Evolutionary conservation across 176 grass and related monocot genomes (phyloP), one percentile per base, ranked within the genome.

Genomic region (Bothriochloa decipiens): DNA sequence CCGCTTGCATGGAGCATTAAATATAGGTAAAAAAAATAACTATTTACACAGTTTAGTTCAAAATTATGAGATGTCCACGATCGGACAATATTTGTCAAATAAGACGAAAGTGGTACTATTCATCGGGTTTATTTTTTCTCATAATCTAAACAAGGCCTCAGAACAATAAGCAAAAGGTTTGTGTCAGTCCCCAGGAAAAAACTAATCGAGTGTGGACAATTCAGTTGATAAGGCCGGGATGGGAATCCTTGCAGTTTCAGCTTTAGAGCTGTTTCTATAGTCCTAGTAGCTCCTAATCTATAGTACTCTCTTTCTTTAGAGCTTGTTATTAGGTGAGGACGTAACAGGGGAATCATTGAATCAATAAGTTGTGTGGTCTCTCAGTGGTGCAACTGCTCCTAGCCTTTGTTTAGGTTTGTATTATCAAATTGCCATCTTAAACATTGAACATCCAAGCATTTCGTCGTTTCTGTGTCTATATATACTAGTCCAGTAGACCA

Each of bases 231-330:
- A 57, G 25, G 11, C 4, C 22, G 68, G 42, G 57, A 72, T 67
- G 68, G 42, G 57, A 78, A 74, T 74, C 39, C 43, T 66, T 81
- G n/a, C 7, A 28, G 39, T 53, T 47, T 49, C 47, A 49, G 47
- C 47, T 49, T 49, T 49, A 14, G 47, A 49, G 47, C 47, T 49
- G 47, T 49, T 49, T 49, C 0, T 49, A 49, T 49, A 49, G 47
- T 49, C 15, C 13, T 49, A 16, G 13, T 49, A 16, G 47, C 47
- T 49, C 16, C 47, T 49, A 49, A 49, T 49, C 47, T 49, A 46
- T 46, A 47, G 11, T 45, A 32, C 43, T 14, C 46, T 14, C 45
- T 47, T 15, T 47, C 45, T 47, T 14, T 47, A 47, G 45, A 47
- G 45, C 2, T 47, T 45, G 3, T 49, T 49, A 33, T 49, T 82